phyloP scores from a whole-genome alignment of 495 filamentous ascomycete genomes.

The Clohesyomyces aquaticus region DNA sequence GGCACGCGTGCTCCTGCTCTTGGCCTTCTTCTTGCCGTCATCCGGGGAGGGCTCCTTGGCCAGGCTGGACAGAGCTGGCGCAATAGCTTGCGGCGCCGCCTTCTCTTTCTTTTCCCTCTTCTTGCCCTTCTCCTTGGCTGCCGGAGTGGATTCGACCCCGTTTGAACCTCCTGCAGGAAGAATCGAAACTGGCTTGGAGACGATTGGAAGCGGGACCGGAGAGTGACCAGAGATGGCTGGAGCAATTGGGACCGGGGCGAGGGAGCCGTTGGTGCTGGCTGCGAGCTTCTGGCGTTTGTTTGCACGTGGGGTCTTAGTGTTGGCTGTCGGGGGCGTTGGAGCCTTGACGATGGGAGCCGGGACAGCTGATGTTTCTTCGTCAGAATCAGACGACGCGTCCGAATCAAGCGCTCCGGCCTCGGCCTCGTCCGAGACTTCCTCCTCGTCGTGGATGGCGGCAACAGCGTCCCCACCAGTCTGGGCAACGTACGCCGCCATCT shows the following conservation, averaged over 20 bases:
- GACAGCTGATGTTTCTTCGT: conserved; percentile 16
- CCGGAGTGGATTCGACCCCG: conserved; percentile 12
- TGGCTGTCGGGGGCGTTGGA: conserved; percentile 26
- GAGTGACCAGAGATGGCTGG: conserved; percentile 11
- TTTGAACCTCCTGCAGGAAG: conserved; percentile 2
- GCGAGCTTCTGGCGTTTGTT: conserved; percentile 40
- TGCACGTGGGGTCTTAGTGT: conserved; percentile 35
- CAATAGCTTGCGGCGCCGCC: conserved; percentile 18
- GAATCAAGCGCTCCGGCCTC: conserved; percentile 35
- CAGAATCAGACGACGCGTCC: conserved; percentile 24
- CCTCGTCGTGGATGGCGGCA: conserved; percentile 22
- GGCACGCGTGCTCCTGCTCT: conserved; percentile 27
- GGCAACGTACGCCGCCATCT: conserved; percentile 20
- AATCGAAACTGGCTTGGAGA: background rate
- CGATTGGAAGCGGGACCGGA: conserved; percentile 17
- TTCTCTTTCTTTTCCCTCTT: conserved; percentile 23
- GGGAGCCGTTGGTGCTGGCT: conserved; percentile 3
- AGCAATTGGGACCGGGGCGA: conserved; percentile 4
- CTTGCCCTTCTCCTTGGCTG: conserved; percentile 21
- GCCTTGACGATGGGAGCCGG: conserved; percentile 28
- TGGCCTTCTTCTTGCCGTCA: conserved; percentile 29
- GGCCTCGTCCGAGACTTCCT: conserved; percentile 33
- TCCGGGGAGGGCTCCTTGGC: conserved; percentile 25
- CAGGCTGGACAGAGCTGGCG: conserved; percentile 9
- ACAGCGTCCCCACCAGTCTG: conserved; percentile 6